These are phyloP conservation scores for Eucalyptus dawsonii DNA, from an alignment of 345 rosid species.

Conservation along the genomic window DNA sequence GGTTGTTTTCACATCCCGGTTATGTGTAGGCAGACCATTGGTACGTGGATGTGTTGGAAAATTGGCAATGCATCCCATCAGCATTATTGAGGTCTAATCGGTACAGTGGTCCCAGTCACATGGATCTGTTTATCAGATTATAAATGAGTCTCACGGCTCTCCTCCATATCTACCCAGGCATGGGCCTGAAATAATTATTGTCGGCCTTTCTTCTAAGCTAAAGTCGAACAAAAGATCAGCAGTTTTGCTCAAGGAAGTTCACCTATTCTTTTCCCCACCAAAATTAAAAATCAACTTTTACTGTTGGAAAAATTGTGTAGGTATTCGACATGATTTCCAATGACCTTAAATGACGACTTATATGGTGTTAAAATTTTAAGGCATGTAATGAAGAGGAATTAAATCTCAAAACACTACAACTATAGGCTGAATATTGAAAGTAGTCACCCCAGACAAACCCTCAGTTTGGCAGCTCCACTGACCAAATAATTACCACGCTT, in stretches of 20 bases:
- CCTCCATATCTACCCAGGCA: neutral
- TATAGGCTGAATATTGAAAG: neutral
- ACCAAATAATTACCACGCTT: neutral
- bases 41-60: neutral
- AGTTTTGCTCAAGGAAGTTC: neutral
- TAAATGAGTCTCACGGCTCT: neutral
- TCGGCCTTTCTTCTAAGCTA: neutral
- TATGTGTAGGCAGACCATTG: neutral
- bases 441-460: neutral
- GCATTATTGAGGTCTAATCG: neutral
- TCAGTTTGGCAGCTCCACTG: neutral
- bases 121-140: neutral
- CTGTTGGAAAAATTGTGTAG: neutral
- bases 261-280: neutral
- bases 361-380: neutral
- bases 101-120: neutral
- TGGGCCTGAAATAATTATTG: neutral
- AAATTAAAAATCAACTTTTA: neutral
- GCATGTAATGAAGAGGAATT: neutral
- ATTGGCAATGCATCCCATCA: neutral
- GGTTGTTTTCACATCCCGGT: slow-evolving; percentile 16
- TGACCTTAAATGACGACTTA: neutral
- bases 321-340: neutral
- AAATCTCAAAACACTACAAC: neutral
- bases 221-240: neutral